Percentiles rank a stretch among this genome's conserved stretches.
Evolutionary conservation across 345 rosid species (phyloP).

Genomic region (Acer negundo): DNA sequence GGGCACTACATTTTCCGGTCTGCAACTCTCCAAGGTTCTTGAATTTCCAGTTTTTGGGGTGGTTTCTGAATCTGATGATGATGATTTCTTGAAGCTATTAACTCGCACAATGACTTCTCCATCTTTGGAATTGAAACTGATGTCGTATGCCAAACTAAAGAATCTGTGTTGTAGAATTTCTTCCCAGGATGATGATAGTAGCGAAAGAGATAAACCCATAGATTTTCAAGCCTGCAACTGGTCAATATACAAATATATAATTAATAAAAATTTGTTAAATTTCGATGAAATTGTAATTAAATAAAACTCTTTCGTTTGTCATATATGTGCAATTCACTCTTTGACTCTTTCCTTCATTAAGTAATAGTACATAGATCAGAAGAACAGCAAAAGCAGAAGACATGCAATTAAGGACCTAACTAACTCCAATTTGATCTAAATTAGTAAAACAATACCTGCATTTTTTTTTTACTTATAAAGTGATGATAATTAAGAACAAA

Average conservation of each 20-base stretch:
- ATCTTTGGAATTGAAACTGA: conserved; percentile 21
- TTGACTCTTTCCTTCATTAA: background rate
- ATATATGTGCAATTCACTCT: too few relatives aligned
- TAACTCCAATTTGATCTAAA: conserved; percentile 3
- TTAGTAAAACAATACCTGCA: background rate
- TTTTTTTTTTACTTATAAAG: background rate
- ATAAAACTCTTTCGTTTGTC: background rate
- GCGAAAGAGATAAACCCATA: conserved; percentile 46
- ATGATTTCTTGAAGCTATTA: conserved; percentile 38
- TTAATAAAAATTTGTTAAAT: background rate
- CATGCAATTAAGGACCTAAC: background rate
- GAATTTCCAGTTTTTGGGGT: conserved; percentile 22
- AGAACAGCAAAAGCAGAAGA: background rate
- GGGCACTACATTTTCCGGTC: conserved; percentile 34
- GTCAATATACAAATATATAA: background rate
- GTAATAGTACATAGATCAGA: background rate
- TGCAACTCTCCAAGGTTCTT: conserved; percentile 33
- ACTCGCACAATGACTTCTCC: conserved; percentile 25
- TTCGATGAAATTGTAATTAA: too few relatives aligned
- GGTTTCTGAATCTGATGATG: conserved; percentile 30
- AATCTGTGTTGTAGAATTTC: conserved; percentile 30
- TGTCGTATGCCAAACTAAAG: conserved; percentile 23
- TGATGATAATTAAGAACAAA: background rate
- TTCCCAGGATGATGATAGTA: conserved; percentile 43
- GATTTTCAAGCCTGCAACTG: conserved; percentile 16